phyloP scores from a whole-genome alignment of 106 monocot species.

The Ottelia alismoides region DNA sequence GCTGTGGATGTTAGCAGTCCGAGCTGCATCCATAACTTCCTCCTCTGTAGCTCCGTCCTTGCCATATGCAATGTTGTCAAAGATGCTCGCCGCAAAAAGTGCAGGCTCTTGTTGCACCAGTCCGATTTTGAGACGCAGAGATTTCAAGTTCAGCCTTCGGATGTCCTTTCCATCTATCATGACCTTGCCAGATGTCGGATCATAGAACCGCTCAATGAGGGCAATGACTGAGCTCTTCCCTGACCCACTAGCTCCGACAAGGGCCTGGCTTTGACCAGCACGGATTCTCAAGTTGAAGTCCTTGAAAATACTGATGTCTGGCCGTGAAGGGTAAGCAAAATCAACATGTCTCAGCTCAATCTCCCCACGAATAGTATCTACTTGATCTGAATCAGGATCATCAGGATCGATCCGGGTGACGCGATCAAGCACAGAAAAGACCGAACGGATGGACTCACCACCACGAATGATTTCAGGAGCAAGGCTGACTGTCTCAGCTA shows the following conservation, averaged over 20 bases:
- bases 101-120: constrained; percentile 18
- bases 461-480: constrained; percentile 82
- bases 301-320: constrained; percentile 10
- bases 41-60: constrained; percentile 7
- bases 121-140: constrained; percentile 5
- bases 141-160: constrained; percentile 5
- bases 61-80: constrained; percentile 13
- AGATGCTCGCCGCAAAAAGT: constrained; percentile 14
- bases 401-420: constrained; percentile 66
- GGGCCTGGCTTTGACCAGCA: too few species aligned
- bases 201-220: constrained; percentile 79
- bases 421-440: constrained; percentile 73
- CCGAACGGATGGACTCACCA: constrained; percentile 68
- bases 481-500: constrained; percentile 84
- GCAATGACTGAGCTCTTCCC: constrained; percentile 90
- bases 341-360: constrained; percentile 11
- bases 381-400: constrained; percentile 36
- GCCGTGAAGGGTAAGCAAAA: constrained; percentile 16
- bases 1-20: constrained; percentile 6
- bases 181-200: constrained; percentile 29
- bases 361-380: constrained; percentile 6
- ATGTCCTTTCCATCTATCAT: constrained; percentile 9
- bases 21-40: constrained; percentile 11
- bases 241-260: constrained; percentile 81
- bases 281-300: too few species aligned